Conservation (phyloP, 2,329 filamentous ascomycete genomes). For the Beauveria australis region DNA sequence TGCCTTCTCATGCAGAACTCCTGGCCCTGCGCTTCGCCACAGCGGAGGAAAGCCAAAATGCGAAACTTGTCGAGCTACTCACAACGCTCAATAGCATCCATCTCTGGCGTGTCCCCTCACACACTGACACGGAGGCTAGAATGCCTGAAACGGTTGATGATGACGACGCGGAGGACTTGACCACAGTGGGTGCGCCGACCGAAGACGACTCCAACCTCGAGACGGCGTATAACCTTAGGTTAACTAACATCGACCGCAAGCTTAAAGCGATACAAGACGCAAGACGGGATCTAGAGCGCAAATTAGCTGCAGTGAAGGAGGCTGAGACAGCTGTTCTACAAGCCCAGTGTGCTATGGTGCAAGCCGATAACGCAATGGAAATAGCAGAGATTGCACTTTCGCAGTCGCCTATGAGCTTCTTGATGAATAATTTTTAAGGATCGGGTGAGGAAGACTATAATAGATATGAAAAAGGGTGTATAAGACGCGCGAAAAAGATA, state of each 20-base stretch:
- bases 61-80: not conserved
- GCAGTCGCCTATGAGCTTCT: not conserved
- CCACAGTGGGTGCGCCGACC: not conserved
- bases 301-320: not conserved
- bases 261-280: not conserved
- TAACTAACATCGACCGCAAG: not conserved
- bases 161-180: not conserved
- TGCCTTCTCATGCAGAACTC: not conserved
- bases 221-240: not conserved
- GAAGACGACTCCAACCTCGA: not conserved
- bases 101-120: not conserved
- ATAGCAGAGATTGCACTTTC: not conserved
- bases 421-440: no score
- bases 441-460: not conserved
- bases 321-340: not conserved
- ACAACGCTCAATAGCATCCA: not conserved
- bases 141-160: no score
- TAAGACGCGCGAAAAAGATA: not conserved
- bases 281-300: not conserved
- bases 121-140: not conserved
- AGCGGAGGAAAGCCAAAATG: not conserved
- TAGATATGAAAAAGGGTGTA: not conserved
- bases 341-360: not conserved
- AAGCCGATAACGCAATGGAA: not conserved
- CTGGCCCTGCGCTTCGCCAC: not conserved